Evolutionary conservation across 1,284 basidiomycete genomes (phyloP).

Genomic region (Heterobasidion irregulare): DNA sequence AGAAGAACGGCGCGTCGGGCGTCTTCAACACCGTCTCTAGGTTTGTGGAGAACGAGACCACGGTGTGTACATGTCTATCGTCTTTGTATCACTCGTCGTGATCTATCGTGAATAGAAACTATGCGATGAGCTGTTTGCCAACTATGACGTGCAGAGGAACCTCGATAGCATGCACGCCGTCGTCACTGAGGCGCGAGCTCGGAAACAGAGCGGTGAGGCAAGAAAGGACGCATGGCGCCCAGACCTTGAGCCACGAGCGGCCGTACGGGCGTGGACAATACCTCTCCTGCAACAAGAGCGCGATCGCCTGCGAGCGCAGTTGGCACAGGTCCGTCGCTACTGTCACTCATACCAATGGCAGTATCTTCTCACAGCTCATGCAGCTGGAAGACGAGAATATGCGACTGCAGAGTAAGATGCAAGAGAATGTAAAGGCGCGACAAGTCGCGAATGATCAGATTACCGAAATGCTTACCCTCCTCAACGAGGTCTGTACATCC

Average conservation of each 20-base stretch:
- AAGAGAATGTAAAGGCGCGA: constrained; percentile 37
- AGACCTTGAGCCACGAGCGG: constrained; percentile 47
- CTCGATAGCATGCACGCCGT: constrained; percentile 63
- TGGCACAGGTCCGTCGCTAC: constrained; percentile 36
- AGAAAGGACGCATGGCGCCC: constrained; percentile 56
- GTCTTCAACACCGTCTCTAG: constrained; percentile 60
- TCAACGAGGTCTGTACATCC: constrained; percentile 41
- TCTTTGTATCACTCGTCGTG: neutral
- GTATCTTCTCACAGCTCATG: neutral
- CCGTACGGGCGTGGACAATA: constrained; percentile 52
- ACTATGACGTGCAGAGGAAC: constrained; percentile 56
- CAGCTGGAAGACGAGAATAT: constrained; percentile 52
- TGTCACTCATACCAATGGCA: neutral
- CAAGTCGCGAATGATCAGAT: constrained; percentile 37
- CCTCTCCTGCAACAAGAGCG: constrained; percentile 50
- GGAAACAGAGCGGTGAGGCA: constrained; percentile 38
- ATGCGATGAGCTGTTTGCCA: constrained; percentile 50
- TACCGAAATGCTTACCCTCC: constrained; percentile 36
- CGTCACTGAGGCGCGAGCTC: constrained; percentile 60
- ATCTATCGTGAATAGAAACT: constrained; percentile 18
- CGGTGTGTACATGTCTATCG: constrained; percentile 29
- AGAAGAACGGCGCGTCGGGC: constrained; percentile 56
- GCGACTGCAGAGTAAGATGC: constrained; percentile 36
- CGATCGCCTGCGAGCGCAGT: constrained; percentile 37
- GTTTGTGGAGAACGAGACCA: constrained; percentile 59